Evolutionary conservation across 2,329 filamentous ascomycete species (phyloP).

Genomic region (Talaromyces piceae): DNA sequence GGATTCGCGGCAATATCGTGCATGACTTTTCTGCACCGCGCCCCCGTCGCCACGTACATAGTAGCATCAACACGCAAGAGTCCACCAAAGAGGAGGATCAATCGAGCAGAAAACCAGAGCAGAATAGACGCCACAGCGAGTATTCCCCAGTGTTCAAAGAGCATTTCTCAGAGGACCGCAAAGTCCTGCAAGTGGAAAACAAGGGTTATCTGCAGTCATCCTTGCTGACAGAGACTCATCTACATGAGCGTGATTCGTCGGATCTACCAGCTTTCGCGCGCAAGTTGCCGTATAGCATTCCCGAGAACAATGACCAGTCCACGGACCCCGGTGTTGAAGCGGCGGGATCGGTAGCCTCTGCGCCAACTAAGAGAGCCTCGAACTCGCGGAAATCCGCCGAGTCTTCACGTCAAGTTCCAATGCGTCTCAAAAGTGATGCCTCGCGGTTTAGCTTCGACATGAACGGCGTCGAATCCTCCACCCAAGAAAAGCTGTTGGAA

Average conservation of each 20-base stretch:
- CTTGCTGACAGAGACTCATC: constrained; percentile 24
- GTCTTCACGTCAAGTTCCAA: constrained; percentile 30
- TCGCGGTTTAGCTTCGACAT: constrained; percentile 61
- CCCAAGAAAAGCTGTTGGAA: constrained; percentile 56
- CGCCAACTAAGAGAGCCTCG: constrained; percentile 6
- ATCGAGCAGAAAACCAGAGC: constrained; percentile 13
- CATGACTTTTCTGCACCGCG: constrained; percentile 60
- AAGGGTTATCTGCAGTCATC: constrained; percentile 38
- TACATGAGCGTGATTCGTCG: constrained; percentile 22
- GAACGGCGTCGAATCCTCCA: constrained; percentile 48
- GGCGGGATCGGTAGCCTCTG: background rate
- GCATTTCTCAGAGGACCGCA: constrained; percentile 49
- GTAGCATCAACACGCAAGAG: constrained; percentile 9
- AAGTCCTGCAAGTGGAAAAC: constrained; percentile 32
- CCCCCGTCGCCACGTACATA: constrained; percentile 33
- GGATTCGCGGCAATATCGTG: constrained; percentile 55
- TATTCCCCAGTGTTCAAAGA: constrained; percentile 56
- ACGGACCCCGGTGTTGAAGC: background rate
- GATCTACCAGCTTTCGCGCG: constrained; percentile 38
- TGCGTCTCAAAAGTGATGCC: constrained; percentile 48
- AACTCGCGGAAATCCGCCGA: constrained; percentile 24
- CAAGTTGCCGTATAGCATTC: constrained; percentile 31
- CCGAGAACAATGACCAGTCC: constrained; percentile 16
- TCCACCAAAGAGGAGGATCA: constrained; percentile 6
- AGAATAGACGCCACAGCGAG: constrained; percentile 28